Percentiles rank a stretch among this genome's conserved stretches.
These are phyloP conservation scores for Thymus quinquecostatus DNA, from an alignment of 257 asterid species.

Conservation along the genomic window DNA sequence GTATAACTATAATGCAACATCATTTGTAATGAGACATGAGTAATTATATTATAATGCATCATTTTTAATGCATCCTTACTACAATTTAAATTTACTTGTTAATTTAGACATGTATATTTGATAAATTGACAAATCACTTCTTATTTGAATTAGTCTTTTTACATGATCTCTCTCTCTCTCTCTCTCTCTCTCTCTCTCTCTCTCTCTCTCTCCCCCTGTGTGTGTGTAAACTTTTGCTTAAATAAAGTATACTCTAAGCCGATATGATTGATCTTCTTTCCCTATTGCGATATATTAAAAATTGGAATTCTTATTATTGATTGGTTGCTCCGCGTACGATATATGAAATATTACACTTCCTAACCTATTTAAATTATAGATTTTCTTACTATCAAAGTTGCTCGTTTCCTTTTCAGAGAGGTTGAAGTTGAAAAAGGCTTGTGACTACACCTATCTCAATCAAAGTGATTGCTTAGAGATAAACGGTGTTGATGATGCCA, in stretches of 20 bases:
- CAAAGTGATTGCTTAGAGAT: conserved; percentile 75
- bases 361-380: neutral
- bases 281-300: neutral
- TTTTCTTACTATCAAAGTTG: neutral
- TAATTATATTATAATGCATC: no score
- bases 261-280: neutral
- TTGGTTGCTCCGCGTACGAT: neutral
- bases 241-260: neutral
- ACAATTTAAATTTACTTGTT: no score
- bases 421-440: conserved; percentile 67
- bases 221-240: no score
- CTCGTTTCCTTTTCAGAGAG: conserved; percentile 53
- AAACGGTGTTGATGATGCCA: conserved; percentile 66
- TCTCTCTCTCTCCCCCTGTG: no score
- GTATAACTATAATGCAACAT: no score
- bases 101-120: no score
- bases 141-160: no score
- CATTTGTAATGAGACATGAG: no score
- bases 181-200: no score
- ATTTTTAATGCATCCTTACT: no score
- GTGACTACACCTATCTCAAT: conserved; percentile 73
- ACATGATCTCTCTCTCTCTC: no score
- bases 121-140: no score
- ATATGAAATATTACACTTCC: neutral
- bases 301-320: neutral